Percentiles rank a stretch among this genome's conserved stretches.
These are phyloP conservation scores for Russula sp. DNA, from an alignment of 768 basidiomycete genomes.

Conservation along the genomic window DNA sequence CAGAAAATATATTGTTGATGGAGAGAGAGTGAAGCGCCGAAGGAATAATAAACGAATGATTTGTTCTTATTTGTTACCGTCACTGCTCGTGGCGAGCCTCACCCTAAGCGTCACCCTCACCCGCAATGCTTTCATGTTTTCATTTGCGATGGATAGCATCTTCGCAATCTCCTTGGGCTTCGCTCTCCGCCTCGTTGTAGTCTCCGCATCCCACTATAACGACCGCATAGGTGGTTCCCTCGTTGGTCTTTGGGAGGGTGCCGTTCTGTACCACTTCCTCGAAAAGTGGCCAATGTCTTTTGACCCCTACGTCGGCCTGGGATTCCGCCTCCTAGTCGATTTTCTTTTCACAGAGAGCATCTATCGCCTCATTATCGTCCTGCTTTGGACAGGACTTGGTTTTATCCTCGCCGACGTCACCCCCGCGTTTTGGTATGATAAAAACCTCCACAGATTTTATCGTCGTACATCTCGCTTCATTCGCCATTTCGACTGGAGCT, in stretches of 20 bases:
- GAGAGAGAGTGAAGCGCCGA: too few relatives aligned
- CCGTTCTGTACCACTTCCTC: slow-evolving; percentile 69
- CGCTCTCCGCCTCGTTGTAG: slow-evolving; percentile 59
- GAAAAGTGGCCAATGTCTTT: slow-evolving; percentile 60
- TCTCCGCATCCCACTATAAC: slow-evolving; percentile 48
- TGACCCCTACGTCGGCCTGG: slow-evolving; percentile 69
- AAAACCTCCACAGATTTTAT: slow-evolving; percentile 35
- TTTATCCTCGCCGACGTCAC: slow-evolving; percentile 53
- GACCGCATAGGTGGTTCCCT: slow-evolving; percentile 58
- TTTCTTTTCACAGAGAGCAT: slow-evolving; percentile 60
- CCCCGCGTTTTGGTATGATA: slow-evolving; percentile 47
- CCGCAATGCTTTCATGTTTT: slow-evolving; percentile 20
- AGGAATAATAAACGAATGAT: background rate
- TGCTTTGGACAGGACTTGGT: slow-evolving; percentile 53
- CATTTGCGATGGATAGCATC: slow-evolving; percentile 58
- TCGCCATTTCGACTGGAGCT: slow-evolving; percentile 26
- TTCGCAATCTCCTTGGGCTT: slow-evolving; percentile 68
- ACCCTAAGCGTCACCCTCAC: background rate
- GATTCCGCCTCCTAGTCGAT: slow-evolving; percentile 69
- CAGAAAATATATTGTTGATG: too few relatives aligned
- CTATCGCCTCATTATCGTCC: slow-evolving; percentile 45
- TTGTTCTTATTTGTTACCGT: slow-evolving; percentile 3
- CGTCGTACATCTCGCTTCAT: slow-evolving; percentile 32
- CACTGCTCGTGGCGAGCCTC: background rate
- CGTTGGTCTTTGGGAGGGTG: slow-evolving; percentile 77